Evolutionary conservation across 176 grass and related monocot species (phyloP).

Genomic region (Triticum monococcum): DNA sequence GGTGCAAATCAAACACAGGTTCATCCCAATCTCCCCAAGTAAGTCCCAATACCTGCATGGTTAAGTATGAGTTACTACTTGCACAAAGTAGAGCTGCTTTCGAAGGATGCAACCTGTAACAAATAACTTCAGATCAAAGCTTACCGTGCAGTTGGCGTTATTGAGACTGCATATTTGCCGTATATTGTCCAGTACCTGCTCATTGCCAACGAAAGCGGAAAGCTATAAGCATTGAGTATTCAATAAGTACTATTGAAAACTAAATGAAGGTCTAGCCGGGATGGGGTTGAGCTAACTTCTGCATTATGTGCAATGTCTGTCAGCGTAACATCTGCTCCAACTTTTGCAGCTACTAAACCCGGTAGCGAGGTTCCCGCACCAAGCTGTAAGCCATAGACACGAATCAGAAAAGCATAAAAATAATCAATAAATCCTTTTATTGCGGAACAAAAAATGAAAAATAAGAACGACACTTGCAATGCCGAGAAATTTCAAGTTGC

Average conservation of each 20-base stretch:
- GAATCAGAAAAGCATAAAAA: background rate
- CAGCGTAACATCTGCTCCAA: conserved; percentile 66
- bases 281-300: conserved; percentile 37
- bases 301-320: conserved; percentile 64
- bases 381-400: conserved; percentile 27
- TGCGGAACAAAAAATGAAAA: background rate
- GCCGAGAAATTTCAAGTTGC: background rate
- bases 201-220: conserved; percentile 10
- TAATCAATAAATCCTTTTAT: background rate
- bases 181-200: conserved; percentile 75
- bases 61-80: background rate
- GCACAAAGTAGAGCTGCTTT: background rate
- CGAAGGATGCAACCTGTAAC: background rate
- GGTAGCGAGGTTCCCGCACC: conserved; percentile 77
- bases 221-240: background rate
- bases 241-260: background rate
- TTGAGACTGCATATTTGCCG: conserved; percentile 60
- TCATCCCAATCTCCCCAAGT: conserved; percentile 83
- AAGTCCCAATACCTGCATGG: conserved; percentile 66
- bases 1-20: conserved; percentile 58
- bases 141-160: conserved; percentile 59
- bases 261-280: background rate
- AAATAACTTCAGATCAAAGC: background rate
- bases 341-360: conserved; percentile 76
- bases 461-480: background rate